phyloP scores from a whole-genome alignment of 2,329 filamentous ascomycete species.

The Fusarium tupiense region DNA sequence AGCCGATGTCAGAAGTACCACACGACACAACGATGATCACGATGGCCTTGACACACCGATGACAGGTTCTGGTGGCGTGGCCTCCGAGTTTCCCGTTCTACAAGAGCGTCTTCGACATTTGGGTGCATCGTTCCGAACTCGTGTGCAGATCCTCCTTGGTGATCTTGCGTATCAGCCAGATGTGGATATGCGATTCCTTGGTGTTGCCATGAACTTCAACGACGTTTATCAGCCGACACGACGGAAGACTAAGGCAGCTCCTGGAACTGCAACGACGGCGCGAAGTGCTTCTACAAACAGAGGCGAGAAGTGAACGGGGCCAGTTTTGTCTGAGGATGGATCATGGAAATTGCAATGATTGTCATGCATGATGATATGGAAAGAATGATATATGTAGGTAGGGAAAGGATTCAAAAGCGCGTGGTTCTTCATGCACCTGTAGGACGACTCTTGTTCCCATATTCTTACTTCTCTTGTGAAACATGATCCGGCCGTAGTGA shows the following conservation, averaged over 20 bases:
- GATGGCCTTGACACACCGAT: conserved; percentile 28
- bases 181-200: conserved; percentile 93
- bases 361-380: conserved; percentile 5
- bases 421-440: background rate
- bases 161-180: conserved; percentile 94
- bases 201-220: conserved; percentile 99
- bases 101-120: conserved; percentile 78
- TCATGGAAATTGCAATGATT: background rate
- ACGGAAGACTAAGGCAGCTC: conserved; percentile 63
- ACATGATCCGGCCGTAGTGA: background rate
- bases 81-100: conserved; percentile 75
- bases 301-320: conserved; percentile 32
- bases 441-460: background rate
- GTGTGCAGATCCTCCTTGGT: conserved; percentile 83
- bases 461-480: background rate
- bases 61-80: conserved; percentile 63
- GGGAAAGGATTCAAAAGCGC: conserved; percentile 8
- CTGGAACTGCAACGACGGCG: conserved; percentile 34
- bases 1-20: conserved; percentile 77
- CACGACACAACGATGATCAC: conserved; percentile 49
- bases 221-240: conserved; percentile 87
- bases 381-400: background rate
- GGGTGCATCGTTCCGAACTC: conserved; percentile 77
- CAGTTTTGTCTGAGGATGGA: conserved; percentile 4
- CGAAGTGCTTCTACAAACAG: conserved; percentile 39